phyloP scores from a whole-genome alignment of 2,329 filamentous ascomycete genomes.

The Stachybotrys chartarum region DNA sequence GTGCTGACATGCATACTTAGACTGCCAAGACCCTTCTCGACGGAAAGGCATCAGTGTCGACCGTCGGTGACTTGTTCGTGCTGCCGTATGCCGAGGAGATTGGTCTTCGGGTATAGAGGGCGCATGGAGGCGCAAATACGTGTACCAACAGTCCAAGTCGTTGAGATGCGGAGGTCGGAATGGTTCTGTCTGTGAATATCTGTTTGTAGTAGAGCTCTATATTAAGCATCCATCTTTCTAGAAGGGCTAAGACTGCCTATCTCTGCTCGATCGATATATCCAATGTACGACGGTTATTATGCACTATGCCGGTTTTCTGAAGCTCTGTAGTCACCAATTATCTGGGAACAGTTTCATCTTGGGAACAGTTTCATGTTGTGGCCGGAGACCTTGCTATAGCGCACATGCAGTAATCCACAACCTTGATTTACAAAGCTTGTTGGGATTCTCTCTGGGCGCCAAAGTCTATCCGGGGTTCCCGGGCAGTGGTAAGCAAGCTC shows the following conservation, averaged over 20 bases:
- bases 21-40: slow-evolving; percentile 82
- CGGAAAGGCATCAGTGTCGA: slow-evolving; percentile 79
- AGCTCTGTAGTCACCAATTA: no score
- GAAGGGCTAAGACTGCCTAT: background rate
- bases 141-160: slow-evolving; percentile 37
- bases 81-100: slow-evolving; percentile 92
- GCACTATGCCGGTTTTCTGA: no score
- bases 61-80: slow-evolving; percentile 84
- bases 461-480: no score
- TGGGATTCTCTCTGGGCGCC: no score
- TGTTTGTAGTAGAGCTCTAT: slow-evolving; percentile 35
- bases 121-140: slow-evolving; percentile 23
- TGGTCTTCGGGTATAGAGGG: slow-evolving; percentile 81
- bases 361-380: no score
- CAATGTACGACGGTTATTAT: no score
- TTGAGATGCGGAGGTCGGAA: slow-evolving; percentile 27
- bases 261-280: no score
- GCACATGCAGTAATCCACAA: no score
- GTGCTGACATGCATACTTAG: slow-evolving; percentile 38
- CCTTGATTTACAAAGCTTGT: no score
- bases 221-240: slow-evolving; percentile 10
- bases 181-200: slow-evolving; percentile 36
- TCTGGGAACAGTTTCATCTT: no score
- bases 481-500: no score
- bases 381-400: no score